Conservation (phyloP, 2,329 filamentous ascomycete genomes). For the Davidsoniella eucalypti region DNA sequence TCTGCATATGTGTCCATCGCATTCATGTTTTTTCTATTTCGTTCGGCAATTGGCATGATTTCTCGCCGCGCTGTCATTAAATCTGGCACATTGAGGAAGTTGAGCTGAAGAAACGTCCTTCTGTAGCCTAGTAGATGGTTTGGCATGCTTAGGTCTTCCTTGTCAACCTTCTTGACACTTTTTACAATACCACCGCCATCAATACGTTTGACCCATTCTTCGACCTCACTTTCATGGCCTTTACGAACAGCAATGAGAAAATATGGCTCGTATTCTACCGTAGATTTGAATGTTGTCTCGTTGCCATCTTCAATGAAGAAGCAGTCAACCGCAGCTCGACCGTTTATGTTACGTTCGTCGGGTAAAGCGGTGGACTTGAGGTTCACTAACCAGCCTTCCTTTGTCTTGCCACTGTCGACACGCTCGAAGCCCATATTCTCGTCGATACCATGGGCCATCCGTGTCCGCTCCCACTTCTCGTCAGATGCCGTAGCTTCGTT, state of each 20-base stretch:
- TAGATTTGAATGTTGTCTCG: slow-evolving; percentile 83
- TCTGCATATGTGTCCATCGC: slow-evolving; percentile 98
- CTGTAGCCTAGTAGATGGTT: slow-evolving; percentile 89
- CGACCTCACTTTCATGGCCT: slow-evolving; percentile 78
- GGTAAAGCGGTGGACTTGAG: slow-evolving; percentile 80
- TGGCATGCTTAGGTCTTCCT: slow-evolving; percentile 87
- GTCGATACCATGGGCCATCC: slow-evolving; percentile 76
- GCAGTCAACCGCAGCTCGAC: slow-evolving; percentile 81
- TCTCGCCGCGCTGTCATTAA: slow-evolving; percentile 69
- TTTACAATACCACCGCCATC: slow-evolving; percentile 69
- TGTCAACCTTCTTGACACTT: slow-evolving; percentile 58
- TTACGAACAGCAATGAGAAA: slow-evolving; percentile 83
- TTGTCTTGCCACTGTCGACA: slow-evolving; percentile 70
- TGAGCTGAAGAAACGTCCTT: slow-evolving; percentile 72
- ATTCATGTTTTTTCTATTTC: slow-evolving; percentile 90
- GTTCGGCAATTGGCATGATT: slow-evolving; percentile 81
- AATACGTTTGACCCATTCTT: slow-evolving; percentile 80
- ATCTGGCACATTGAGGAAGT: slow-evolving; percentile 76
- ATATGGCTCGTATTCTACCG: slow-evolving; percentile 91
- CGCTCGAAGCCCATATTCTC: slow-evolving; percentile 87
- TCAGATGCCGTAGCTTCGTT: slow-evolving; percentile 79
- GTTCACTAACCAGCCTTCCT: slow-evolving; percentile 86
- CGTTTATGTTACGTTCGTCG: slow-evolving; percentile 68
- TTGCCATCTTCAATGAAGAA: slow-evolving; percentile 73
- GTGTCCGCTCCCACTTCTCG: slow-evolving; percentile 77